These are phyloP conservation scores for Hygrophorus russula DNA, from an alignment of 768 basidiomycete species.

Conservation along the genomic window DNA sequence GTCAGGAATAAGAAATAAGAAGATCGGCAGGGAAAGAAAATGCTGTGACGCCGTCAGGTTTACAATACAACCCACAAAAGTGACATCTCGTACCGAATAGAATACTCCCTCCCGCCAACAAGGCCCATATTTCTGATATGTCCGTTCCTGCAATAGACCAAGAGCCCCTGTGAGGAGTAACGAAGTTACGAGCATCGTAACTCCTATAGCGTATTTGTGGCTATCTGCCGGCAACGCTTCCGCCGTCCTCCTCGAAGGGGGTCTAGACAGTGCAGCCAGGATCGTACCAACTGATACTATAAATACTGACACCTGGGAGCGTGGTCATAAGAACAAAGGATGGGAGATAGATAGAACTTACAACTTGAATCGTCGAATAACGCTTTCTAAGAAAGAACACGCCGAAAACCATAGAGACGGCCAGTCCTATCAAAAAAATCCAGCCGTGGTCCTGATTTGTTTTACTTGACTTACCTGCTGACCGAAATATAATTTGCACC, in stretches of 20 bases:
- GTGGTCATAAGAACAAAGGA: too few relatives aligned
- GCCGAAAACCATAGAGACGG: slow-evolving; percentile 69
- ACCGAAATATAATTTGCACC: slow-evolving; percentile 76
- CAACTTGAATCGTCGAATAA: slow-evolving; percentile 53
- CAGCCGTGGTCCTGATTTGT: neutral
- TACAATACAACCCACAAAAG: neutral
- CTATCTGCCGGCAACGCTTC: slow-evolving; percentile 23
- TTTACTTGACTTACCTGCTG: slow-evolving; percentile 42
- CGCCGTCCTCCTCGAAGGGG: slow-evolving; percentile 18
- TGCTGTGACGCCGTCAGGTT: slow-evolving; percentile 37
- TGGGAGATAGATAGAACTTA: slow-evolving; percentile 18
- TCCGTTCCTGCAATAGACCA: slow-evolving; percentile 68
- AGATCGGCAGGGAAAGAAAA: slow-evolving; percentile 66
- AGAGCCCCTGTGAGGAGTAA: slow-evolving; percentile 57
- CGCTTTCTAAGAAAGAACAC: slow-evolving; percentile 44
- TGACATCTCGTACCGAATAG: slow-evolving; percentile 47
- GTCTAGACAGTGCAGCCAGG: slow-evolving; percentile 59
- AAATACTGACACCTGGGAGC: slow-evolving; percentile 44
- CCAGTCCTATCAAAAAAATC: slow-evolving; percentile 37
- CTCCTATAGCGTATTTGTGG: slow-evolving; percentile 48
- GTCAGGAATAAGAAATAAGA: slow-evolving; percentile 48
- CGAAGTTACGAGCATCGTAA: slow-evolving; percentile 55
- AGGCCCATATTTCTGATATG: slow-evolving; percentile 63
- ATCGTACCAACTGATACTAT: slow-evolving; percentile 63
- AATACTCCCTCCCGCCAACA: slow-evolving; percentile 80